These are phyloP conservation scores for Malassezia equina DNA, from an alignment of 1,284 basidiomycete species.

Conservation along the genomic window DNA sequence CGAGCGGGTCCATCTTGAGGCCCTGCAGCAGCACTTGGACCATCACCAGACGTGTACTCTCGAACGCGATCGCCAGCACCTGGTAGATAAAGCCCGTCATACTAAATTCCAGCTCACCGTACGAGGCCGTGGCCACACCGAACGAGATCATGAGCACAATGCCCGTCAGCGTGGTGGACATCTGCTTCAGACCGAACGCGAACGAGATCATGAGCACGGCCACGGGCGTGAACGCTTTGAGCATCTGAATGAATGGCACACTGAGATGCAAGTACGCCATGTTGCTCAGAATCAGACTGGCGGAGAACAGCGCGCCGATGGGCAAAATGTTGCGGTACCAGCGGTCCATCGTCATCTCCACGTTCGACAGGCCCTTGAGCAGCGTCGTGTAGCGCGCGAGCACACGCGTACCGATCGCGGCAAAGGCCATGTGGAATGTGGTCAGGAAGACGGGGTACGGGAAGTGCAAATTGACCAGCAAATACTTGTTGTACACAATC, in stretches of 20 bases:
- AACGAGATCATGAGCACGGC: slow-evolving; percentile 91
- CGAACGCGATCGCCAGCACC: slow-evolving; percentile 56
- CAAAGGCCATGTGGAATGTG: slow-evolving; percentile 48
- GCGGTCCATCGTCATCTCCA: slow-evolving; percentile 58
- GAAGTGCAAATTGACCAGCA: slow-evolving; percentile 53
- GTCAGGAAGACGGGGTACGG: slow-evolving; percentile 49
- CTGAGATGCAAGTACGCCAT: slow-evolving; percentile 85
- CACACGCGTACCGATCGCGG: slow-evolving; percentile 79
- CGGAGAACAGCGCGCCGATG: slow-evolving; percentile 83
- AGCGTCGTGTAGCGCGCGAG: slow-evolving; percentile 77
- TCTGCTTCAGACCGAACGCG: slow-evolving; percentile 76
- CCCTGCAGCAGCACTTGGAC: slow-evolving; percentile 91
- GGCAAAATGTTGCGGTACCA: slow-evolving; percentile 69
- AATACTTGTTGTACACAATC: slow-evolving; percentile 80
- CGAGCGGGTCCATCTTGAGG: slow-evolving; percentile 86
- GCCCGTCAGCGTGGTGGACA: slow-evolving; percentile 64
- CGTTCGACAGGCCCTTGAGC: slow-evolving; percentile 75
- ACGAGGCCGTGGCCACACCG: slow-evolving; percentile 77
- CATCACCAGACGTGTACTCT: slow-evolving; percentile 84
- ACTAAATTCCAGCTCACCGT: slow-evolving; percentile 76
- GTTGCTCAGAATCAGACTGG: slow-evolving; percentile 81
- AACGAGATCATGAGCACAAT: slow-evolving; percentile 87
- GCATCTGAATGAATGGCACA: slow-evolving; percentile 94
- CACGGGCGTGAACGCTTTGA: slow-evolving; percentile 95
- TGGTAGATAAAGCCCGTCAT: slow-evolving; percentile 67